These are phyloP conservation scores for Kuraishia molischiana DNA, from an alignment of 805 yeast species.

Conservation along the genomic window DNA sequence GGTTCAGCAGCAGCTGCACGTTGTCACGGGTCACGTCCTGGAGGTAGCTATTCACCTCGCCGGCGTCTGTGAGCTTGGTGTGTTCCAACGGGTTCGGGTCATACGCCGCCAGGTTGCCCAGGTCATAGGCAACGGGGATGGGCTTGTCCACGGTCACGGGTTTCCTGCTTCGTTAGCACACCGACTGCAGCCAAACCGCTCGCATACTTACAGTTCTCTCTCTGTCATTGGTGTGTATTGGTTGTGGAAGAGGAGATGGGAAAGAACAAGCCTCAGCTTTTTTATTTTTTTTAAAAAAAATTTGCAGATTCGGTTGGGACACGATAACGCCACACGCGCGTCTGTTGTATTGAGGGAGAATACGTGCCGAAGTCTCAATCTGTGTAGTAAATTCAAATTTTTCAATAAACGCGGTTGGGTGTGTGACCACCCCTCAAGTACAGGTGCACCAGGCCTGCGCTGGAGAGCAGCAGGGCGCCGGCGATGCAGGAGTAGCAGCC, in stretches of 20 bases:
- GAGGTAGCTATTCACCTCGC: slow-evolving; percentile 53
- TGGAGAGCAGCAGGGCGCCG: slow-evolving; percentile 18
- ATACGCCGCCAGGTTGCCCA: slow-evolving; percentile 85
- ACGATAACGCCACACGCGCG: no score
- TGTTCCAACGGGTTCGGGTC: slow-evolving; percentile 82
- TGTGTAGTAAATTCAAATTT: no score
- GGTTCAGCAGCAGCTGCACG: slow-evolving; percentile 85
- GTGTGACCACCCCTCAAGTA: not conserved
- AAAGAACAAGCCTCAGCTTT: no score
- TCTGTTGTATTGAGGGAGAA: no score
- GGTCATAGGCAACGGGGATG: slow-evolving; percentile 80
- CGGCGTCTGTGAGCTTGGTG: slow-evolving; percentile 40
- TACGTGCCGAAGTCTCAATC: no score
- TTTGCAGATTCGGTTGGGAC: no score
- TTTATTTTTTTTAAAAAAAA: no score
- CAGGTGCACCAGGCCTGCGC: not conserved
- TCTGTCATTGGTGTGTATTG: no score
- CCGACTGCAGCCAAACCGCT: no score
- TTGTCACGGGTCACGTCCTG: slow-evolving; percentile 75
- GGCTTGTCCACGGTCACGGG: slow-evolving; percentile 87
- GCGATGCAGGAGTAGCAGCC: slow-evolving; percentile 77
- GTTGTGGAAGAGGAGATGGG: no score
- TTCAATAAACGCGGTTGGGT: no score
- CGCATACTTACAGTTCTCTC: slow-evolving; percentile 2
- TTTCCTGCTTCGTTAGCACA: slow-evolving; percentile 21